Percentiles rank a stretch among this genome's conserved stretches.
Conservation (phyloP, 331 rosid species). For the Cydonia oblonga region DNA sequence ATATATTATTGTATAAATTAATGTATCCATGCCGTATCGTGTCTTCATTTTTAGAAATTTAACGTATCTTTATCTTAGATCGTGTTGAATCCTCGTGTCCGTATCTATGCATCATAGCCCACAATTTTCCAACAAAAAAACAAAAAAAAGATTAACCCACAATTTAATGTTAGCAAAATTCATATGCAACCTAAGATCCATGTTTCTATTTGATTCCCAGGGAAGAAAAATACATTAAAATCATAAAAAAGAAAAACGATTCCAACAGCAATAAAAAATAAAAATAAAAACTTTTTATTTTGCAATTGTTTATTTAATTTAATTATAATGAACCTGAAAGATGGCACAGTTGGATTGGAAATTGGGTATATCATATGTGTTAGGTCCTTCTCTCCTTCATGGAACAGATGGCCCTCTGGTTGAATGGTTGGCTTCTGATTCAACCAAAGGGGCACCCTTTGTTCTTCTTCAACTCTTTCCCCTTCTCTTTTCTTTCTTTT, state of each 20-base stretch:
- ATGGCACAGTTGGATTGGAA: slow-evolving; percentile 19
- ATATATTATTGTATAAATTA: no score
- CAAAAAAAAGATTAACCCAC: not conserved
- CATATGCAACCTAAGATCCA: not conserved
- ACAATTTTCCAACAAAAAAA: no score
- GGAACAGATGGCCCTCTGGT: slow-evolving; percentile 13
- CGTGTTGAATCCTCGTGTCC: fast-evolving
- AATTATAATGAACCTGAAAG: slow-evolving; percentile 11
- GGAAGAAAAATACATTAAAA: not conserved
- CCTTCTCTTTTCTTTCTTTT: not conserved
- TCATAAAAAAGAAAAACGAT: not conserved
- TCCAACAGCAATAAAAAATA: not conserved
- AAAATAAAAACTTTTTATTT: not conserved
- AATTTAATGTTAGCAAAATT: not conserved
- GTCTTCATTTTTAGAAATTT: no score
- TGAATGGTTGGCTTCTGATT: slow-evolving; percentile 10
- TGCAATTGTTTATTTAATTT: not conserved
- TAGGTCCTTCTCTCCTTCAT: not conserved
- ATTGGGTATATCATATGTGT: not conserved
- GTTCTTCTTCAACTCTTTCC: not conserved
- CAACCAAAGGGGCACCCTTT: slow-evolving; percentile 7
- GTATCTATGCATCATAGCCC: no score
- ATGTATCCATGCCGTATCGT: no score
- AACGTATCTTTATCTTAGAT: fast-evolving
- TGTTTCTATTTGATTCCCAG: not conserved